phyloP scores from a whole-genome alignment of 148 eudicot genomes.

The Mesembryanthemum crystallinum region DNA sequence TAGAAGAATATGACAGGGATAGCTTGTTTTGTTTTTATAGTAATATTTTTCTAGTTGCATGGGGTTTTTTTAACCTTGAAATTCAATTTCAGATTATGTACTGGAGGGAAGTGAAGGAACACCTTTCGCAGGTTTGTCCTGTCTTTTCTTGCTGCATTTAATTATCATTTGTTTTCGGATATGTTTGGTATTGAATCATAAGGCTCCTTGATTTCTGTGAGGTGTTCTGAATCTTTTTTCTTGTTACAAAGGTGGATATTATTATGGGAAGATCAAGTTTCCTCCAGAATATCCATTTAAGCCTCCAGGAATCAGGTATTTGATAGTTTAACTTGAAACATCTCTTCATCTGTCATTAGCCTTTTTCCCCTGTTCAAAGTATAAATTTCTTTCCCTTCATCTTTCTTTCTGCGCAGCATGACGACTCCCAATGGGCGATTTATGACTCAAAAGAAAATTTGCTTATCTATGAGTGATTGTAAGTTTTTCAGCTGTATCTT shows the following conservation, averaged over 20 bases:
- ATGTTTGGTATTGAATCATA: conserved; percentile 4
- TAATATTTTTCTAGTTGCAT: conserved; percentile 4
- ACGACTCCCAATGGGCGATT: conserved; percentile 95
- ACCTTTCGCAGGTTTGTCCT: conserved; percentile 88
- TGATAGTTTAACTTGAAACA: conserved; percentile 8
- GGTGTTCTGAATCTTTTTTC: background rate
- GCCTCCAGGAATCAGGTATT: conserved; percentile 91
- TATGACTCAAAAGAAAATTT: conserved; percentile 82
- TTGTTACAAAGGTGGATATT: conserved; percentile 68
- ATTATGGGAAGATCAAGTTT: conserved; percentile 89
- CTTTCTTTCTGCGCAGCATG: conserved; percentile 53
- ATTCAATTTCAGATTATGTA: conserved; percentile 71
- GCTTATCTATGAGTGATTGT: conserved; percentile 98
- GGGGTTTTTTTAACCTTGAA: background rate
- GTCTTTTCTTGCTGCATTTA: background rate
- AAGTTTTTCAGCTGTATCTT: conserved; percentile 30
- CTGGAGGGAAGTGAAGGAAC: conserved; percentile 97
- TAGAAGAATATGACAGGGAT: background rate
- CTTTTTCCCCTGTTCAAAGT: conserved; percentile 4
- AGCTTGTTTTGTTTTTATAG: background rate
- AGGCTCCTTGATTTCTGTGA: background rate
- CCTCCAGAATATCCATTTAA: conserved; percentile 96
- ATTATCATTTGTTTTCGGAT: background rate
- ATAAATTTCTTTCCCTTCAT: conserved; percentile 1
- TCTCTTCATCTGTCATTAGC: background rate